Evolutionary conservation across 2,329 filamentous ascomycete genomes (phyloP), one percentile per base, ranked within the genome.

Genomic region (Phialophora tarda): DNA sequence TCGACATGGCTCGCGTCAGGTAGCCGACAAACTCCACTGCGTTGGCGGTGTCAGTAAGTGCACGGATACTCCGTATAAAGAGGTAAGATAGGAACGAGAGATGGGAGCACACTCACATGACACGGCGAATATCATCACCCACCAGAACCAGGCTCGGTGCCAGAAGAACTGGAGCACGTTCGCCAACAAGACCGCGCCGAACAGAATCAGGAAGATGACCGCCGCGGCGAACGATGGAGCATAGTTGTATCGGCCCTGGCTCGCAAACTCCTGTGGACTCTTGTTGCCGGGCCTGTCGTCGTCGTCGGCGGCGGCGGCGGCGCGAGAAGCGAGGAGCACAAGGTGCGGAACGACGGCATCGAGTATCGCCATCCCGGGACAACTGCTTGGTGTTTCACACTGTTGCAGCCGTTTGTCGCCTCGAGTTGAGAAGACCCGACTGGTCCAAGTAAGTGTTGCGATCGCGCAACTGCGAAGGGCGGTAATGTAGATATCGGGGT

Each of bases 61-160:
- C 17, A 3, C 1, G 38, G 5, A 44, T 8, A 11, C 38, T 44
- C 38, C 17, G 17, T 44, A 4, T 3, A 17, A 30, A 10, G 7
- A 24, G 47, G 26, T 30, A 17, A 53, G 38, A 28, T 5, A 8
- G 14, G 8, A 24, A 21, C 12, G 17, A 64, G 21, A 32, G 11
- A 50, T 10, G 2, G 58, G n/a, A n/a, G 23, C 34, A 58, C 48
- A 64, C 64, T 67, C 56, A 67, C 81, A 82, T 1, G 68, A 28
- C 2, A 74, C 70, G 5, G 78, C 82, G 73, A 83, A 79, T 38
- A 81, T 76, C 24, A 84, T 77, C 6, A 82, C 78, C 80, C 79
- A 82, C 62, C 74, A 79, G 66, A 81, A 80, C 23, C 69, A 69
- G 62, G 80, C 78, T 26, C 73, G 75, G 67, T 78, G 75, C 23